Percentiles rank a stretch among this genome's conserved stretches.
phyloP scores from a whole-genome alignment of 2,329 filamentous ascomycete species.

The Xylaria sp. region DNA sequence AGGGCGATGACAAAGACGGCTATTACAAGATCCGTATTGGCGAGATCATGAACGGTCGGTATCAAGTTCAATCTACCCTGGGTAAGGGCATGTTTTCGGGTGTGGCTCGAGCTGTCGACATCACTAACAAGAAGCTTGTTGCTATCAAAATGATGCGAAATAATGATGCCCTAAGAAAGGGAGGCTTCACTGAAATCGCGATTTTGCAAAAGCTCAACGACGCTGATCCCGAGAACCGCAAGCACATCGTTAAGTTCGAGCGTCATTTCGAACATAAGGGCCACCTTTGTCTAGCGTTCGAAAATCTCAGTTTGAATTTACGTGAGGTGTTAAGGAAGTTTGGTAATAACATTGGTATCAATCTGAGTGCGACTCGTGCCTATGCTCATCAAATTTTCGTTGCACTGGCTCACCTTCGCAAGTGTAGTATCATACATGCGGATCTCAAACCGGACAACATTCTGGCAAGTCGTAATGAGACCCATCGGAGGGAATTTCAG shows the following conservation, averaged over 20 bases:
- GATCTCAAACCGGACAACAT: conserved; percentile 99
- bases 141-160: conserved; percentile 98
- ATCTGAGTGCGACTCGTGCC: conserved; percentile 83
- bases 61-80: conserved; percentile 86
- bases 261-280: conserved; percentile 92
- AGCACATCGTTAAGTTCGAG: conserved; percentile 89
- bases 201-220: conserved; percentile 89
- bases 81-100: conserved; percentile 97
- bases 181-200: conserved; percentile 92
- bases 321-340: conserved; percentile 96
- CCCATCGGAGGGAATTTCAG: conserved; percentile 39
- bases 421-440: conserved; percentile 92
- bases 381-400: conserved; percentile 97
- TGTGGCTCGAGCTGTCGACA: conserved; percentile 88
- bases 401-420: conserved; percentile 85
- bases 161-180: conserved; percentile 92
- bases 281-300: conserved; percentile 96
- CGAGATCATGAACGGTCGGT: conserved; percentile 88
- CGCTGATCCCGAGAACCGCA: conserved; percentile 87
- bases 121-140: conserved; percentile 78
- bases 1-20: conserved; percentile 93
- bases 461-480: conserved; percentile 66
- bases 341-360: conserved; percentile 92
- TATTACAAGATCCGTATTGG: conserved; percentile 96
- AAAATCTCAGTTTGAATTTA: conserved; percentile 92